Percentiles rank a stretch among this genome's conserved stretches.
Conservation (phyloP, 345 rosid genomes). For the Murraya paniculata region DNA sequence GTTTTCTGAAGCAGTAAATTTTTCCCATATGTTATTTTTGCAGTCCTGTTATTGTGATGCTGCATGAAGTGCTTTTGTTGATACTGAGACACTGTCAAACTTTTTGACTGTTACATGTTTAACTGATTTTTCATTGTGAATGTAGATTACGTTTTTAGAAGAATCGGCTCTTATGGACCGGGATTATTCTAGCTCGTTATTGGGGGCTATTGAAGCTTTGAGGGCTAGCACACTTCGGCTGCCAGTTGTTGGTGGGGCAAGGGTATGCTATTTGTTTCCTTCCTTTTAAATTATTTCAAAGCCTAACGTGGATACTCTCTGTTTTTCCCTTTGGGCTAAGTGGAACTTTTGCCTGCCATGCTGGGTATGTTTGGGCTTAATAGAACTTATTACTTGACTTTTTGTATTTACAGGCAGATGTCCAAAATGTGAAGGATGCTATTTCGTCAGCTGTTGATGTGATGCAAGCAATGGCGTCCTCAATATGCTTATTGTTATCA, state of each 20-base stretch:
- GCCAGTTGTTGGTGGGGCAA: conserved; percentile 78
- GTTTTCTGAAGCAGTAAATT: neutral
- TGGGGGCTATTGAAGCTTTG: conserved; percentile 74
- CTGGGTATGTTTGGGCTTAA: conserved; percentile 6
- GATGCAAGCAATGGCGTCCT: conserved; percentile 86
- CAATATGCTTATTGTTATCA: conserved; percentile 56
- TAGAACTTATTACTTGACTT: conserved; percentile 1
- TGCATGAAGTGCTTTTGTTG: neutral
- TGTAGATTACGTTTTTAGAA: conserved; percentile 66
- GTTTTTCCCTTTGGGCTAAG: neutral
- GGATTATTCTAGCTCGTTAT: conserved; percentile 61
- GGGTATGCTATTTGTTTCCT: conserved; percentile 36
- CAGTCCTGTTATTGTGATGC: neutral
- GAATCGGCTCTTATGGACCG: conserved; percentile 55
- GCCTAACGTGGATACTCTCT: neutral
- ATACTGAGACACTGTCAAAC: neutral
- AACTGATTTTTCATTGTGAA: conserved; percentile 12
- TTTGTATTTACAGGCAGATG: conserved; percentile 57
- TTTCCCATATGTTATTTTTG: neutral
- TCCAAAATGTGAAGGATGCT: conserved; percentile 69
- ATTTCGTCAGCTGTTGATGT: conserved; percentile 84
- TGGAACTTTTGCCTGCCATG: neutral
- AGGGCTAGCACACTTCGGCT: conserved; percentile 82
- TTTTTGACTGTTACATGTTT: neutral
- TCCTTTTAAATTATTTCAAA: neutral